A percentile compares a stretch with the other conserved stretches of the same genome.
These are phyloP conservation scores for Catharanthus roseus DNA, from an alignment of 257 asterid species.

Conservation along the genomic window DNA sequence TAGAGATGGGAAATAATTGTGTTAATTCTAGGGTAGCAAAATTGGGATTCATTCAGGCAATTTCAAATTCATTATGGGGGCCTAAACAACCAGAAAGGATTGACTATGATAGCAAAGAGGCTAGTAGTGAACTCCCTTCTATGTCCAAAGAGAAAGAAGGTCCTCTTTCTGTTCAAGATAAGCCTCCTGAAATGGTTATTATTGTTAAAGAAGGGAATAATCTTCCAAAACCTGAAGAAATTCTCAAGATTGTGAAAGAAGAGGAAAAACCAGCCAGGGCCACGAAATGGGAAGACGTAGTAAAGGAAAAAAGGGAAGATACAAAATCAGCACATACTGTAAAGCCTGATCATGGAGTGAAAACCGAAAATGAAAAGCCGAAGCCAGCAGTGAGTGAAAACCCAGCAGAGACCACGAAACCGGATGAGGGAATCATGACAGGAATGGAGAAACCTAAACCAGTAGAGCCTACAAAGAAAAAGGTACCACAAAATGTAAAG, in stretches of 20 bases:
- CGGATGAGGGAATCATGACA: background rate
- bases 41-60: slow-evolving; percentile 20
- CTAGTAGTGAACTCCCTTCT: background rate
- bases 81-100: slow-evolving; percentile 10
- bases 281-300: slow-evolving; percentile 26
- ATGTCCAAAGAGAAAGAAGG: slow-evolving; percentile 19
- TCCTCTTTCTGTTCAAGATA: slow-evolving; percentile 19
- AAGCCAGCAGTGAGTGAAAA: slow-evolving; percentile 9
- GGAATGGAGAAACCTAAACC: slow-evolving; percentile 20
- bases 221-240: slow-evolving; percentile 12
- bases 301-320: slow-evolving; percentile 10
- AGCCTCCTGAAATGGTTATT: slow-evolving; percentile 33
- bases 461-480: slow-evolving; percentile 20
- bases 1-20: slow-evolving; percentile 24
- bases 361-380: background rate
- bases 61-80: slow-evolving; percentile 23
- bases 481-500: slow-evolving; percentile 42
- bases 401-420: slow-evolving; percentile 2
- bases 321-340: background rate
- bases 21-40: slow-evolving; percentile 22
- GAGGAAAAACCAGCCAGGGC: slow-evolving; percentile 16
- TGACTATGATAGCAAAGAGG: slow-evolving; percentile 14
- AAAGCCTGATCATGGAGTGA: background rate
- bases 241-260: slow-evolving; percentile 21
- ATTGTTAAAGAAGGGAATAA: slow-evolving; percentile 24